Evolutionary conservation across 2,329 filamentous ascomycete genomes (phyloP), one percentile per base, ranked within the genome.

Genomic region (Colletotrichum tofieldiae): DNA sequence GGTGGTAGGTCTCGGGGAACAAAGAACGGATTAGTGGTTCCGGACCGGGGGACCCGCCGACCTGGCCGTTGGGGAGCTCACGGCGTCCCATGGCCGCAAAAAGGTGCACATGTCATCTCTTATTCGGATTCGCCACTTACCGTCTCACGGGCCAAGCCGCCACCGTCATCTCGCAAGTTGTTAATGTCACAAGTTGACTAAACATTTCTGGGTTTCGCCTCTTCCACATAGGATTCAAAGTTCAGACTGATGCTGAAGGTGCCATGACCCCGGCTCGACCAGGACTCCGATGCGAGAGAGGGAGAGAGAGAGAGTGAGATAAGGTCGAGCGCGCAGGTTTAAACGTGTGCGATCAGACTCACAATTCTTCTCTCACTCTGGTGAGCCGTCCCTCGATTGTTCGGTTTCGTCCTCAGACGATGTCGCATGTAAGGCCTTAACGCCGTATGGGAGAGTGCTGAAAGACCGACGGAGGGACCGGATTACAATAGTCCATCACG

Each of bases 371-470:
- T 37, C n/a, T 9, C 39, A 43, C 39, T 29, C 60, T n/a, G 35
- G 41, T 26, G 37, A 39, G 32, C 39, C n/a, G 32, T 8, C 55
- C 49, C 67, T 47, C 64, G 43, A 37, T 58, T 63, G 18, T 62
- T 47, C 41, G 43, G 52, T 69, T 65, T 64, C 65, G 52, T n/a
- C 69, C 65, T 72, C 65, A 56, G 69, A 72, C 54, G 69, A 64
- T 55, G 29, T 45, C 45, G 63, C 59, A 64, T 69, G 54, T 23
- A 32, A 72, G 43, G 63, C 37, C 32, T 54, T 63, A 39, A 51
- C 64, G 32, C 65, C 59, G 43, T 52, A 54, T 41, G 43, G 65
- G 39, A 54, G 55, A 55, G 49, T 18, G 6, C 4, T 26, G 49
- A 55, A 52, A 59, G 45, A 35, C 65, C 51, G 61, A 55, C 39